Evolutionary conservation across 2,329 filamentous ascomycete species (phyloP).

Genomic region (Pseudocercospora vitis): DNA sequence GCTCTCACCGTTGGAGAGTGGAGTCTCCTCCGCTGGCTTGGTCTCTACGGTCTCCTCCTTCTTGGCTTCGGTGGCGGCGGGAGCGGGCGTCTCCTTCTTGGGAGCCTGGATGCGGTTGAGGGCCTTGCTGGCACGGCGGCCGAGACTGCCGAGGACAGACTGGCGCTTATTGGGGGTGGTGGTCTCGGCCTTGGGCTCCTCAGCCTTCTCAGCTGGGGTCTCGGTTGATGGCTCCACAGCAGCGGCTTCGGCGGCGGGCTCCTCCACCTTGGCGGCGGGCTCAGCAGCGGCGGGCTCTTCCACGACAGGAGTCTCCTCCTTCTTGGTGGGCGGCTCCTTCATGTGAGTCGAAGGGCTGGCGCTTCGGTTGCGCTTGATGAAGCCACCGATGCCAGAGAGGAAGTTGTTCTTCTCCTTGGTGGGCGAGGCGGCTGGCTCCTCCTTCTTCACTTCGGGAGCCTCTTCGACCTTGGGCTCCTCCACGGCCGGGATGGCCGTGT

Average conservation of each 20-base stretch:
- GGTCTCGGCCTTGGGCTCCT: constrained; percentile 28
- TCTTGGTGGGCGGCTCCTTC: constrained; percentile 40
- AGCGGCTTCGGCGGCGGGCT: constrained; percentile 33
- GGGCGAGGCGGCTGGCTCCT: constrained; percentile 35
- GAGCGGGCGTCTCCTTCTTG: constrained; percentile 34
- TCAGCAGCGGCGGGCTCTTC: constrained; percentile 31
- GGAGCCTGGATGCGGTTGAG: constrained; percentile 34
- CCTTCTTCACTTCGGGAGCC: constrained; percentile 45
- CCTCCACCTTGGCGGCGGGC: constrained; percentile 24
- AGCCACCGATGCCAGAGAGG: constrained; percentile 32
- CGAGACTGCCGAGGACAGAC: constrained; percentile 37
- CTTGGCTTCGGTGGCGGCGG: constrained; percentile 25
- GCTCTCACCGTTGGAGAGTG: constrained; percentile 27
- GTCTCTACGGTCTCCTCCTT: constrained; percentile 29
- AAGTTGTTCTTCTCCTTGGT: constrained; percentile 40
- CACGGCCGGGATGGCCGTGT: constrained; percentile 38
- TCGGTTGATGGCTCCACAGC: constrained; percentile 35
- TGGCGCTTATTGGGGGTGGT: constrained; percentile 35
- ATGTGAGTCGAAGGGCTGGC: constrained; percentile 39
- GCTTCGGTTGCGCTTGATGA: constrained; percentile 39
- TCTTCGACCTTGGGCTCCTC: constrained; percentile 38
- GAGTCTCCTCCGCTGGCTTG: constrained; percentile 28
- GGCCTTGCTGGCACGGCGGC: constrained; percentile 39
- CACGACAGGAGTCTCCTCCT: constrained; percentile 31
- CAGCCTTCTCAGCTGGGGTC: constrained; percentile 26